phyloP scores from a whole-genome alignment of 176 grass and related monocot genomes.

The Oryza glaberrima region DNA sequence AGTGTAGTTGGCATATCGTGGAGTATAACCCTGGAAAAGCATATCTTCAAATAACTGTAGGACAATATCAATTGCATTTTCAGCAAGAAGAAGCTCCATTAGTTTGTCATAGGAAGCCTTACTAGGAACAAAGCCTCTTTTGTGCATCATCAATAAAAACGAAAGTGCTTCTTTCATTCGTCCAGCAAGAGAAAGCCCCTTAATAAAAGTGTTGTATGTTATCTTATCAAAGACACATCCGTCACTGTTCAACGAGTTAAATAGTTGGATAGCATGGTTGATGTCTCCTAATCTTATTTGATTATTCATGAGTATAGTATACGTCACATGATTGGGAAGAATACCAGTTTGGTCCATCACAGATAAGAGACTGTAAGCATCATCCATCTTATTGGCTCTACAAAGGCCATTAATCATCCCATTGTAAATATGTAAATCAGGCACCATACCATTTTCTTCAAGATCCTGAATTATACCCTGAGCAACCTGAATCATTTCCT shows the following conservation, averaged over 20 bases:
- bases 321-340: conserved; percentile 47
- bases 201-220: conserved; percentile 40
- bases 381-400: conserved; percentile 44
- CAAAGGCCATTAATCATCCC: conserved; percentile 53
- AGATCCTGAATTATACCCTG: conserved; percentile 34
- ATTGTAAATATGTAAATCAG: conserved; percentile 48
- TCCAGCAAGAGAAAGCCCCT: conserved; percentile 28
- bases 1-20: neutral
- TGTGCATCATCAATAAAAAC: conserved; percentile 51
- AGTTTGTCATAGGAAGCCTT: conserved; percentile 43
- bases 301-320: conserved; percentile 43
- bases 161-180: conserved; percentile 39
- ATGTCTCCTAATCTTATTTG: conserved; percentile 40
- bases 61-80: conserved; percentile 26
- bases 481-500: conserved; percentile 25
- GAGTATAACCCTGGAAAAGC: conserved; percentile 27
- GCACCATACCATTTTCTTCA: conserved; percentile 39
- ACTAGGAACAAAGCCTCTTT: conserved; percentile 43
- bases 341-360: conserved; percentile 42
- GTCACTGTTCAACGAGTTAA: conserved; percentile 39
- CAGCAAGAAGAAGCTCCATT: conserved; percentile 33
- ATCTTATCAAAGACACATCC: conserved; percentile 25
- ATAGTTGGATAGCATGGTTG: conserved; percentile 42
- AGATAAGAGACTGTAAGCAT: conserved; percentile 43
- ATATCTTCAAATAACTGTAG: conserved; percentile 45